Percentiles rank a stretch among this genome's conserved stretches.
Evolutionary conservation across 176 grass and related monocot species (phyloP).

Genomic region (Otatea glauca): DNA sequence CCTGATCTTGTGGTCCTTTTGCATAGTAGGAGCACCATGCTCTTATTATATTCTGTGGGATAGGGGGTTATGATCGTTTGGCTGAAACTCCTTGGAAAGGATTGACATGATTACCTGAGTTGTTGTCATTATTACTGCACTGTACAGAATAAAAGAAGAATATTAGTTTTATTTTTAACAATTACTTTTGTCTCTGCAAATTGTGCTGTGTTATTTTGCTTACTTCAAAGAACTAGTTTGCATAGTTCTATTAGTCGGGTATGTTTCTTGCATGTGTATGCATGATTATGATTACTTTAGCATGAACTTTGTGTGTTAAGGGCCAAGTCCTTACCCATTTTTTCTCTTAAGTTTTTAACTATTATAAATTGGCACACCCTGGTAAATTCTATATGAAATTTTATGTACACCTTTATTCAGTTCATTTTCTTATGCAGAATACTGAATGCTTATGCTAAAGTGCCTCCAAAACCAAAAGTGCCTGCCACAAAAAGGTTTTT

Average conservation of each 20-base stretch:
- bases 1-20: background rate
- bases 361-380: background rate
- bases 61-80: background rate
- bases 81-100: background rate
- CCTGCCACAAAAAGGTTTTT: slow-evolving; percentile 73
- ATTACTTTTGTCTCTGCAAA: background rate
- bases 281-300: background rate
- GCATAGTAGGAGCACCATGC: background rate
- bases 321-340: background rate
- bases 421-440: slow-evolving; percentile 60
- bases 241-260: background rate
- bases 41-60: background rate
- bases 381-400: background rate
- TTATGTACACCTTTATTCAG: background rate
- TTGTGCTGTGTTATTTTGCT: background rate
- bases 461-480: slow-evolving; percentile 80
- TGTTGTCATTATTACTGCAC: background rate
- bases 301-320: background rate
- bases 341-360: background rate
- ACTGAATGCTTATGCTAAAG: slow-evolving; percentile 86
- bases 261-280: background rate
- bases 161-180: background rate
- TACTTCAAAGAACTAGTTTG: background rate
- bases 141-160: background rate
- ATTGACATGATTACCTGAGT: background rate